Evolutionary conservation across 1,139 yeast genomes (phyloP).

Genomic region (Pichia sorboxylosa): DNA sequence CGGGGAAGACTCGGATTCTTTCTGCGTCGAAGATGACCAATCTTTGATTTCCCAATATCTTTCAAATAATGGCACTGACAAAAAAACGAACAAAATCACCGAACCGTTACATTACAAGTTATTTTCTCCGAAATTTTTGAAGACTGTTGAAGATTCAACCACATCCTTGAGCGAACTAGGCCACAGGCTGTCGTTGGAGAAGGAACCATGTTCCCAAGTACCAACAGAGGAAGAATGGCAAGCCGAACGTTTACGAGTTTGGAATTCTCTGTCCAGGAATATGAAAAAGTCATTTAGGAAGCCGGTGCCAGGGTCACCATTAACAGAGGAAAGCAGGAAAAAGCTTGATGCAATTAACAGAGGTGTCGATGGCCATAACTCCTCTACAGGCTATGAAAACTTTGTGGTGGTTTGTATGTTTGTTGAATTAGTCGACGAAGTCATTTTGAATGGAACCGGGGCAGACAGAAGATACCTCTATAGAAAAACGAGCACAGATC

Average conservation of each 20-base stretch:
- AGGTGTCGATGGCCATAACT: slow-evolving; percentile 68
- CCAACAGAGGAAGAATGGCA: slow-evolving; percentile 60
- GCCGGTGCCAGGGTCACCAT: slow-evolving; percentile 54
- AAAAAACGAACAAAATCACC: slow-evolving; percentile 8
- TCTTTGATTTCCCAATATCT: slow-evolving; percentile 8
- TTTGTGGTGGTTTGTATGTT: slow-evolving; percentile 62
- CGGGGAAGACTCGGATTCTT: slow-evolving; percentile 1
- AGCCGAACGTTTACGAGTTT: slow-evolving; percentile 47
- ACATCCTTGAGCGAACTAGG: slow-evolving; percentile 15
- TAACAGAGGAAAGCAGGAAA: slow-evolving; percentile 47
- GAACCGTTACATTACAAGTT: slow-evolving; percentile 18
- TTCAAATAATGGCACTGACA: slow-evolving; percentile 2
- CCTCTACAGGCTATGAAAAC: slow-evolving; percentile 52
- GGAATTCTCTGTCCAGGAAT: slow-evolving; percentile 47
- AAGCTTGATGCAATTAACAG: slow-evolving; percentile 59
- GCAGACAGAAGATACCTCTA: slow-evolving; percentile 43
- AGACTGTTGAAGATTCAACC: slow-evolving; percentile 13
- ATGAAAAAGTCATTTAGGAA: slow-evolving; percentile 57
- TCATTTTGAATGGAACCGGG: slow-evolving; percentile 37
- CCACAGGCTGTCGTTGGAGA: slow-evolving; percentile 1
- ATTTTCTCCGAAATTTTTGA: slow-evolving; percentile 18
- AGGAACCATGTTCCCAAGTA: slow-evolving; percentile 17
- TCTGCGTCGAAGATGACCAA: slow-evolving; percentile 5
- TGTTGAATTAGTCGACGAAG: slow-evolving; percentile 61
- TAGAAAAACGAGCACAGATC: slow-evolving; percentile 40